These are phyloP conservation scores for Cyberlindnera sargentensis DNA, from an alignment of 805 yeast species.

Conservation along the genomic window DNA sequence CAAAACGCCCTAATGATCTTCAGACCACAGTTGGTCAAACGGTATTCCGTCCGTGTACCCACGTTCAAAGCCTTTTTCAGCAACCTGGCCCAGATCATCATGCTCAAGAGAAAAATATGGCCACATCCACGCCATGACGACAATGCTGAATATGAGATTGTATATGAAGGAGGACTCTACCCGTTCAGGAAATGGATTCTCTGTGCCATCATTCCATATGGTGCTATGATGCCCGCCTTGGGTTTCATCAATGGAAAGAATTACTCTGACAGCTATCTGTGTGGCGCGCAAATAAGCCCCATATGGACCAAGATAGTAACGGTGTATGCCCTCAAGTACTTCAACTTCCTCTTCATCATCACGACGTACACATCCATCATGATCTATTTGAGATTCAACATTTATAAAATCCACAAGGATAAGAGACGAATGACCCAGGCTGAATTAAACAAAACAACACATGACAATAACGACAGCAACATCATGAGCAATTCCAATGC, in stretches of 20 bases:
- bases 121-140: neutral
- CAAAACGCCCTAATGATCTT: conserved; percentile 20
- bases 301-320: conserved; percentile 17
- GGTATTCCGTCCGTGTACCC: conserved; percentile 7
- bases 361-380: conserved; percentile 13
- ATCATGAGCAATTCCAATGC: neutral
- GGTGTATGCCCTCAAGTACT: conserved; percentile 14
- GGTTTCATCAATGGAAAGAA: conserved; percentile 11
- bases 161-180: conserved; percentile 21
- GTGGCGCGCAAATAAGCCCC: conserved; percentile 13
- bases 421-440: conserved; percentile 4
- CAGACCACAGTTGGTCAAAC: conserved; percentile 6
- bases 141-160: neutral
- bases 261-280: conserved; percentile 9
- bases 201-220: neutral
- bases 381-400: conserved; percentile 9
- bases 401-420: conserved; percentile 7
- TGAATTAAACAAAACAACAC: too few relatives aligned
- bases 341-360: conserved; percentile 12
- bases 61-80: conserved; percentile 3
- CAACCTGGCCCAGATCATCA: conserved; percentile 3
- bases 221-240: conserved; percentile 5
- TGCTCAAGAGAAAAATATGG: conserved; percentile 1
- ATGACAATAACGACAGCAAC: too few relatives aligned
- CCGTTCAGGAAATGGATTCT: conserved; percentile 3